These are phyloP conservation scores for Penicillium sp. DNA, from an alignment of 2,329 filamentous ascomycete genomes.

Conservation along the genomic window DNA sequence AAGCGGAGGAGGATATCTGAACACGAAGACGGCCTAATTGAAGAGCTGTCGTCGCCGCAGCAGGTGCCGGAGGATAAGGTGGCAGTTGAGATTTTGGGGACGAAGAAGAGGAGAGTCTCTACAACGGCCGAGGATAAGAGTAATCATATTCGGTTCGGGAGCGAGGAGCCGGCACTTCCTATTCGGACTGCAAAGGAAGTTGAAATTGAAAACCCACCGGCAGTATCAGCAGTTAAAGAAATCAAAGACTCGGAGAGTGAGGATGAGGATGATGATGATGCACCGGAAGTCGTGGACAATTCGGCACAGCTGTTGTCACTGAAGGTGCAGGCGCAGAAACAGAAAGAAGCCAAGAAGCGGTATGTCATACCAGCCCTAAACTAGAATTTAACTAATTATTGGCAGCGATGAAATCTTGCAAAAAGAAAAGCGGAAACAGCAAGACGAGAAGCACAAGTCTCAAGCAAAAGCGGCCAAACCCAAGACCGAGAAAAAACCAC, in stretches of 20 bases:
- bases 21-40: constrained; percentile 15
- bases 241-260: constrained; percentile 21
- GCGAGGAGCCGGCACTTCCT: constrained; percentile 35
- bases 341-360: constrained; percentile 35
- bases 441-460: constrained; percentile 36
- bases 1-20: constrained; percentile 32
- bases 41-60: constrained; percentile 16
- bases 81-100: constrained; percentile 3
- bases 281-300: constrained; percentile 41
- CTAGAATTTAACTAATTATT: background rate
- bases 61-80: constrained; percentile 2
- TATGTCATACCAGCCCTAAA: constrained; percentile 19
- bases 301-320: constrained; percentile 35
- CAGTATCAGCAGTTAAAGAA: constrained; percentile 1
- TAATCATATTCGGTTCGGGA: constrained; percentile 38
- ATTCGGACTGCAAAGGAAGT: constrained; percentile 19
- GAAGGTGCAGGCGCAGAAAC: constrained; percentile 36
- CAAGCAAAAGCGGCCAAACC: constrained; percentile 34
- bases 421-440: constrained; percentile 37
- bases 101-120: background rate
- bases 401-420: constrained; percentile 35
- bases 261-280: constrained; percentile 37
- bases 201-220: constrained; percentile 16
- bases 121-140: no score
- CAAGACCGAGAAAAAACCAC: constrained; percentile 22